Evolutionary conservation across 78 protist genomes (phyloP).

Genomic region (Dictyostelium brefeldianum): DNA sequence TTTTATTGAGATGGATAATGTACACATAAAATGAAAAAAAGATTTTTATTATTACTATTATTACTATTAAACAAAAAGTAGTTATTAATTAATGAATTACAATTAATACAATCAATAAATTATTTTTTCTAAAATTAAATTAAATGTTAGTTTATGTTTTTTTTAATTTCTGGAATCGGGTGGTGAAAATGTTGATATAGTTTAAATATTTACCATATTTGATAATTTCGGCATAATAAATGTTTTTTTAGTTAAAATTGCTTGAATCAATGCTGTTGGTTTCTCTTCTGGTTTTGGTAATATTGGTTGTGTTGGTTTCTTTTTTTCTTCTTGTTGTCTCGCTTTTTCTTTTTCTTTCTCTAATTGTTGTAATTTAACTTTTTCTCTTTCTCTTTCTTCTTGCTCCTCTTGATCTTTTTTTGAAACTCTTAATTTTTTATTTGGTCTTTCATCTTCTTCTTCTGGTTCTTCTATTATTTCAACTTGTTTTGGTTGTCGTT

Average conservation of each 20-base stretch:
- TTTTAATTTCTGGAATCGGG: too few species aligned
- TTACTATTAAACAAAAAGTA: too few species aligned
- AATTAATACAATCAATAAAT: background rate
- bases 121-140: too few species aligned
- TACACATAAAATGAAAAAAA: too few species aligned
- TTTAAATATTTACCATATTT: background rate
- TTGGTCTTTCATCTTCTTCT: background rate
- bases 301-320: too few species aligned
- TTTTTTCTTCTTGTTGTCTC: background rate
- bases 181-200: too few species aligned
- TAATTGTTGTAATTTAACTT: background rate
- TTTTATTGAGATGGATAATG: too few species aligned
- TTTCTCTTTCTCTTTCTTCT: background rate
- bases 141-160: too few species aligned
- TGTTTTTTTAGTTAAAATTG: background rate
- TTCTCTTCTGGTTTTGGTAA: too few species aligned
- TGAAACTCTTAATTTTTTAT: background rate
- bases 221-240: background rate
- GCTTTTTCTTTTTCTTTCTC: slow-evolving; percentile 2
- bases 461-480: background rate
- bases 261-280: background rate
- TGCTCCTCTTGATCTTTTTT: background rate
- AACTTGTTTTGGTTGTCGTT: background rate
- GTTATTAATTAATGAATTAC: too few species aligned
- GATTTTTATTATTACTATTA: too few species aligned